Percentiles rank a stretch among this genome's conserved stretches.
phyloP scores from a whole-genome alignment of 2,329 filamentous ascomycete species.

The Cytospora leucostoma region DNA sequence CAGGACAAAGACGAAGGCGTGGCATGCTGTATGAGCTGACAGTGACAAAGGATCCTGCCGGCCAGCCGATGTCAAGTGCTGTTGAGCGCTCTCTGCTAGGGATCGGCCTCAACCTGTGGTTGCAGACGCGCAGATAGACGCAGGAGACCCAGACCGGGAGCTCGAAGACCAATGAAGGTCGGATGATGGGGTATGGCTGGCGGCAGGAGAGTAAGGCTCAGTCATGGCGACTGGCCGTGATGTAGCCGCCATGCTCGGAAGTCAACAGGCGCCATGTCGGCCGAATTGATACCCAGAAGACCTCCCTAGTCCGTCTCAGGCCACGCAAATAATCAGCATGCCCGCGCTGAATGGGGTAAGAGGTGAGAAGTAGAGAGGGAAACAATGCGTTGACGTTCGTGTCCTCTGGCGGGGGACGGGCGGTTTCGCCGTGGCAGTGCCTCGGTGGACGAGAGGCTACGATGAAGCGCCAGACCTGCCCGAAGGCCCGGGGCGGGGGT shows the following conservation, averaged over 20 bases:
- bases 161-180: conserved; percentile 15
- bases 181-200: conserved; percentile 9
- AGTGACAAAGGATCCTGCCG: conserved; percentile 8
- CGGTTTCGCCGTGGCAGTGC: conserved; percentile 29
- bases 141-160: conserved; percentile 10
- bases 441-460: conserved; percentile 28
- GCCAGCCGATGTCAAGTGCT: conserved; percentile 10
- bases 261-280: conserved; percentile 16
- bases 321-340: not conserved
- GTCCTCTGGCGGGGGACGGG: conserved; percentile 10
- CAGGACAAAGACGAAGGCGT: conserved; percentile 17
- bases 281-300: conserved; percentile 1
- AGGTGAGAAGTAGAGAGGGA: conserved; percentile 2
- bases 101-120: not conserved
- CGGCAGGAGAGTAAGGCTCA: conserved; percentile 24
- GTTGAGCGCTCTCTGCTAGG: not conserved
- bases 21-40: conserved; percentile 17
- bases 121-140: conserved; percentile 18
- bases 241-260: conserved; percentile 18
- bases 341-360: conserved; percentile 2
- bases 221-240: conserved; percentile 26
- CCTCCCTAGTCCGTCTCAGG: conserved; percentile 19
- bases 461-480: conserved; percentile 20
- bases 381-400: conserved; percentile 4
- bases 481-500: not conserved